Evolutionary conservation across 805 yeast genomes (phyloP).

Genomic region (Hanseniaspora guilliermondii): DNA sequence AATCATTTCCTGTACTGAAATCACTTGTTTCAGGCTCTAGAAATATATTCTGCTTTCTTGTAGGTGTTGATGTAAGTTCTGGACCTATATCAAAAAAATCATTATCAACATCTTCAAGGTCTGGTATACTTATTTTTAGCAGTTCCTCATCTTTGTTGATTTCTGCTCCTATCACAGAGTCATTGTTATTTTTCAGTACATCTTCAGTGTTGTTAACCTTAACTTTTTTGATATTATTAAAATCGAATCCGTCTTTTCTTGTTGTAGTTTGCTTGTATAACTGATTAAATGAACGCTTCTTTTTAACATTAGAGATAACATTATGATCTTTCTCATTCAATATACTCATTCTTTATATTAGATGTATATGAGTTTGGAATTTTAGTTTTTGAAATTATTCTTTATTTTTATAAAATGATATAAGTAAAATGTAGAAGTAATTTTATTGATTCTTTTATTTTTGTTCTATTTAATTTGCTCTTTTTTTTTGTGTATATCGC

Average conservation of each 20-base stretch:
- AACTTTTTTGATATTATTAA: not conserved
- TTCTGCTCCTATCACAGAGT: not conserved
- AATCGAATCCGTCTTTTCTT: not conserved
- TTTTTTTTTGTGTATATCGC: not conserved
- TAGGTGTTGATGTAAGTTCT: conserved; percentile 1
- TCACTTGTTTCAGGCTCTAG: not conserved
- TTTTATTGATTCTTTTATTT: not conserved
- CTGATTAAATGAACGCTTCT: not conserved
- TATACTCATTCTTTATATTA: not conserved
- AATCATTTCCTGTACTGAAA: not conserved
- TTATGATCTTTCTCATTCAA: not conserved
- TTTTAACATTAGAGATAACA: not conserved
- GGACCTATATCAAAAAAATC: not conserved
- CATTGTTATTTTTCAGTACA: not conserved
- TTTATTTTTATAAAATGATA: not conserved
- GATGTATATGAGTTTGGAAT: not conserved
- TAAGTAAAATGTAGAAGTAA: not conserved
- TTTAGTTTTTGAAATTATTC: not conserved
- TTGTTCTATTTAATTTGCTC: not conserved
- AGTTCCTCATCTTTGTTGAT: not conserved
- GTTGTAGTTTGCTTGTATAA: not conserved
- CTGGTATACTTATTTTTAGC: not conserved
- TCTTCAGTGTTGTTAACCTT: not conserved
- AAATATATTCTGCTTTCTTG: not conserved
- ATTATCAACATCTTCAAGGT: not conserved